phyloP scores from a whole-genome alignment of 106 monocot genomes.

The Narthecium ossifragum region DNA sequence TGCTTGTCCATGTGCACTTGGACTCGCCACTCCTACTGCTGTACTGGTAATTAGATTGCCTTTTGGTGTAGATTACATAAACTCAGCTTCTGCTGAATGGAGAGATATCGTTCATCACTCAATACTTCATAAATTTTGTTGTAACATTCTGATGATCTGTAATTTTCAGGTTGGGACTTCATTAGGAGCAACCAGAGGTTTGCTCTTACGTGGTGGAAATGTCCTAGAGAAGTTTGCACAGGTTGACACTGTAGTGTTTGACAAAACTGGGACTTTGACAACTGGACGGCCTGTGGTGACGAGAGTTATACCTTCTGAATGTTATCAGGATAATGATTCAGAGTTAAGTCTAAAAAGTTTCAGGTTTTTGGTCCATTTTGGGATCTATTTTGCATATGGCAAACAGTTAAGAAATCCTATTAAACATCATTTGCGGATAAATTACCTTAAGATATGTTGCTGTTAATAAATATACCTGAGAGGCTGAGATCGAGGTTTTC shows the following conservation, averaged over 20 bases:
- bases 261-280: conserved; percentile 96
- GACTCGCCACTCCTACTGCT: conserved; percentile 96
- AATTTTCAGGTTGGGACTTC: conserved; percentile 86
- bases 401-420: too few relatives aligned
- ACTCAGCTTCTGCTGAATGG: background rate
- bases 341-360: conserved; percentile 37
- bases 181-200: conserved; percentile 83
- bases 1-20: conserved; percentile 99
- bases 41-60: conserved; percentile 61
- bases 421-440: too few relatives aligned
- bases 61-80: too few relatives aligned
- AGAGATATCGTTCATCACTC: too few relatives aligned
- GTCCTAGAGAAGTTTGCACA: conserved; percentile 92
- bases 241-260: conserved; percentile 86
- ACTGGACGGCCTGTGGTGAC: conserved; percentile 82
- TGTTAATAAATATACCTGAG: too few relatives aligned
- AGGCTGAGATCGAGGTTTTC: too few relatives aligned
- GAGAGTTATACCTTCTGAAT: conserved; percentile 35
- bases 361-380: too few relatives aligned
- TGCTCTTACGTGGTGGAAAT: conserved; percentile 93
- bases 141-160: background rate
- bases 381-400: too few relatives aligned
- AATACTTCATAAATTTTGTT: too few relatives aligned
- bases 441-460: too few relatives aligned
- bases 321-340: conserved; percentile 18